These are phyloP conservation scores for Fremontodendron californicum DNA, from an alignment of 345 rosid genomes.

Conservation along the genomic window DNA sequence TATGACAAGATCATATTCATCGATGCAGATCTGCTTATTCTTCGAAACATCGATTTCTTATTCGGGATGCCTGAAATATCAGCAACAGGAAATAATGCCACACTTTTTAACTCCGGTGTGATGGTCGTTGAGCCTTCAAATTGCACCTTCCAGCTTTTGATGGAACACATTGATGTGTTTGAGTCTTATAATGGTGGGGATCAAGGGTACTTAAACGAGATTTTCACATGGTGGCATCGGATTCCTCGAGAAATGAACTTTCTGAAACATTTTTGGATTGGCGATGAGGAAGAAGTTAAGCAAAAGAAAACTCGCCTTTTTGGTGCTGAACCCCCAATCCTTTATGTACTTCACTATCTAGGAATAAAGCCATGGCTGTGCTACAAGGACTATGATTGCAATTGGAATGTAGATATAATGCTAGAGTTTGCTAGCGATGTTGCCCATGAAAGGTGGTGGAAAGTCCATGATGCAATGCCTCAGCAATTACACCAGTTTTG, in stretches of 20 bases:
- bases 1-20: constrained; percentile 91
- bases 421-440: constrained; percentile 89
- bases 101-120: constrained; percentile 14
- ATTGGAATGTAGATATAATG: constrained; percentile 80
- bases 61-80: constrained; percentile 11
- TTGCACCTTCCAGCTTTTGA: constrained; percentile 6
- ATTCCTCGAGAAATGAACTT: constrained; percentile 11
- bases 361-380: constrained; percentile 93
- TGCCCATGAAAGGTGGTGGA: constrained; percentile 91
- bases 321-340: constrained; percentile 77
- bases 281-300: constrained; percentile 20
- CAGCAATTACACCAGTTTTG: constrained; percentile 76
- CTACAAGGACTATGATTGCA: constrained; percentile 90
- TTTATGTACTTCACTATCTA: constrained; percentile 86
- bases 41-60: constrained; percentile 54
- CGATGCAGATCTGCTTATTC: constrained; percentile 79
- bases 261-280: constrained; percentile 5
- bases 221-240: constrained; percentile 47
- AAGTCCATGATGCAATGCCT: constrained; percentile 92
- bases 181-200: constrained; percentile 13
- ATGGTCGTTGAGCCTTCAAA: constrained; percentile 9
- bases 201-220: constrained; percentile 49
- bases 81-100: constrained; percentile 8
- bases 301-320: constrained; percentile 69
- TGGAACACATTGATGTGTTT: constrained; percentile 11